phyloP scores from a whole-genome alignment of 1,284 basidiomycete genomes.

The Austroboletus niveus region DNA sequence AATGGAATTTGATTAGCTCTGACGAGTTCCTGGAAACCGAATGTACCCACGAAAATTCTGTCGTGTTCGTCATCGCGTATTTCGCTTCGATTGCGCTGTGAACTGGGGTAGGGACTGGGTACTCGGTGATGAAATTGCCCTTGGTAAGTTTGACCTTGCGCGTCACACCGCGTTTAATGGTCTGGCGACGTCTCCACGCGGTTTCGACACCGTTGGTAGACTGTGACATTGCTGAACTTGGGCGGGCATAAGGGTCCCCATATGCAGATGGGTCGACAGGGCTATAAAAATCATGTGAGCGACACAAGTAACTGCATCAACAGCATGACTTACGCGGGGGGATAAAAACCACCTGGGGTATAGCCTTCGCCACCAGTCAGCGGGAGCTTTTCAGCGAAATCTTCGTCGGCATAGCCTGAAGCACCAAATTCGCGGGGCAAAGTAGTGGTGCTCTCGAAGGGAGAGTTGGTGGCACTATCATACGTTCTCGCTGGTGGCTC shows the following conservation, averaged over 20 bases:
- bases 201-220: slow-evolving; percentile 66
- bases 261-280: slow-evolving; percentile 59
- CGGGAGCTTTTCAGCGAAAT: slow-evolving; percentile 70
- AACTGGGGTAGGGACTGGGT: slow-evolving; percentile 87
- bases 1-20: slow-evolving; percentile 8
- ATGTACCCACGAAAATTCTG: slow-evolving; percentile 77
- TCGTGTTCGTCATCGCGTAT: slow-evolving; percentile 69
- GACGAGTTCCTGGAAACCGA: neutral
- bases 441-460: slow-evolving; percentile 53
- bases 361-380: slow-evolving; percentile 56
- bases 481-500: slow-evolving; percentile 45
- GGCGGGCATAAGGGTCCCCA: slow-evolving; percentile 68
- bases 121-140: slow-evolving; percentile 90
- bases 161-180: slow-evolving; percentile 90
- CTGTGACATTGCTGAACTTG: slow-evolving; percentile 61
- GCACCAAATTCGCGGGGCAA: slow-evolving; percentile 54
- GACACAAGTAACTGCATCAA: neutral
- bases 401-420: slow-evolving; percentile 55
- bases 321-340: slow-evolving; percentile 54
- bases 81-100: slow-evolving; percentile 83
- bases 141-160: slow-evolving; percentile 91
- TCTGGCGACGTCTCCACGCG: slow-evolving; percentile 85
- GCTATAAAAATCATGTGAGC: slow-evolving; percentile 32
- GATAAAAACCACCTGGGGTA: slow-evolving; percentile 61
- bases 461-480: slow-evolving; percentile 43